A percentile compares a stretch with the other conserved stretches of the same genome.
These are phyloP conservation scores for Trichoderma guizhouense DNA, from an alignment of 2,329 filamentous ascomycete species.

Conservation along the genomic window DNA sequence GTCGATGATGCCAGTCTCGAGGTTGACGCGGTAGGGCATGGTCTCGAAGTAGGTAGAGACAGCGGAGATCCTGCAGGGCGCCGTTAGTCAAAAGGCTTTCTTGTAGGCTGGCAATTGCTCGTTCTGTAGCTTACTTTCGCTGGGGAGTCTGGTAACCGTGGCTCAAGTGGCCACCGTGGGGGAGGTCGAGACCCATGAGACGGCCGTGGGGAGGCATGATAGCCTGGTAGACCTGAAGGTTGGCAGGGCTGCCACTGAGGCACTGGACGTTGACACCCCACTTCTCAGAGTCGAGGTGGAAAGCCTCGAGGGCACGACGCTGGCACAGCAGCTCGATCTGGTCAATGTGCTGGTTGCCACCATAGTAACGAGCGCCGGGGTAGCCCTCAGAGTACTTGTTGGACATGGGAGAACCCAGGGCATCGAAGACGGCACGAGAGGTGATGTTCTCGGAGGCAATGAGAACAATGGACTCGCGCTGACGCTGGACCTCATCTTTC, in stretches of 20 bases:
- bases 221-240: constrained; percentile 97
- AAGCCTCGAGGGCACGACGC: constrained; percentile 85
- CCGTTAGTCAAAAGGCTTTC: neutral
- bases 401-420: constrained; percentile 89
- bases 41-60: constrained; percentile 99
- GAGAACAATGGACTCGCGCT: constrained; percentile 96
- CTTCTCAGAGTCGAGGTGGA: constrained; percentile 79
- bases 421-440: constrained; percentile 95
- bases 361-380: constrained; percentile 97
- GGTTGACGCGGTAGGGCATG: constrained; percentile 88
- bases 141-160: constrained; percentile 97
- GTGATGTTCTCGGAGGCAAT: constrained; percentile 99
- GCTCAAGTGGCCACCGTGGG: constrained; percentile 89
- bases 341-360: constrained; percentile 98
- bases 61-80: constrained; percentile 71
- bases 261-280: constrained; percentile 99
- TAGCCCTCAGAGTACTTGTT: constrained; percentile 99
- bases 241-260: constrained; percentile 88
- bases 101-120: neutral
- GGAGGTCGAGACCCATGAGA: constrained; percentile 93
- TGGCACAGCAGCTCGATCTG: constrained; percentile 94
- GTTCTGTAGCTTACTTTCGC: constrained; percentile 65
- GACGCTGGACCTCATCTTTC: constrained; percentile 92
- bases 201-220: constrained; percentile 94
- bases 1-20: constrained; percentile 92